phyloP scores from a whole-genome alignment of 768 basidiomycete genomes.

The Lactarius hatsudake region DNA sequence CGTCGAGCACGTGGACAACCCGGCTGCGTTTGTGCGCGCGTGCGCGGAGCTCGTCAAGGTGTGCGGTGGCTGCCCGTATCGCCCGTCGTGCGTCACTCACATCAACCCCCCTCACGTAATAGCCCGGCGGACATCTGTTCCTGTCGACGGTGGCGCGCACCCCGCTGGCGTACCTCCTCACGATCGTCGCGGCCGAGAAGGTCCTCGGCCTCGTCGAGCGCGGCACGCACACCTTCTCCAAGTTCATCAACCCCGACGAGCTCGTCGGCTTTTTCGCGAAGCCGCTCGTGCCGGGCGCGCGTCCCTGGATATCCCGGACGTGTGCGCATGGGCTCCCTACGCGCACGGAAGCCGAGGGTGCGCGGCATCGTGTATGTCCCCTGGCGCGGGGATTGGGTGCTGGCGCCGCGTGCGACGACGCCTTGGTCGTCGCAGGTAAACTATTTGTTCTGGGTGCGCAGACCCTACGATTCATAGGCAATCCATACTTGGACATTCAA shows the following conservation, averaged over 20 bases:
- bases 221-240: slow-evolving; percentile 90
- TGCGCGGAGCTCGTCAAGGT: slow-evolving; percentile 89
- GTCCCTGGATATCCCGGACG: slow-evolving; percentile 59
- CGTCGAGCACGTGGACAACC: slow-evolving; percentile 94
- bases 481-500: background rate
- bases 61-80: no score
- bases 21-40: slow-evolving; percentile 74
- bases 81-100: no score
- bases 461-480: slow-evolving; percentile 39
- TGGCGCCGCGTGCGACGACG: slow-evolving; percentile 55
- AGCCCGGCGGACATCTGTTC: slow-evolving; percentile 97
- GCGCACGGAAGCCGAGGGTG: slow-evolving; percentile 70
- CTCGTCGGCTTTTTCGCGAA: slow-evolving; percentile 77
- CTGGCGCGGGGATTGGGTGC: slow-evolving; percentile 61
- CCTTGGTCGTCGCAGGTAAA: slow-evolving; percentile 57
- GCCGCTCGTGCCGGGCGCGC: slow-evolving; percentile 37
- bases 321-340: slow-evolving; percentile 49
- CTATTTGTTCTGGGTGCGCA: slow-evolving; percentile 87
- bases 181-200: slow-evolving; percentile 79
- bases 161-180: slow-evolving; percentile 65
- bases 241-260: slow-evolving; percentile 86
- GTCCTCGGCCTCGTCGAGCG: slow-evolving; percentile 73
- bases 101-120: no score
- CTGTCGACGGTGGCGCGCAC: slow-evolving; percentile 93
- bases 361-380: slow-evolving; percentile 78